Evolutionary conservation across 164 flowering plant genomes (phyloP).

Genomic region (Magnolia officinalis): DNA sequence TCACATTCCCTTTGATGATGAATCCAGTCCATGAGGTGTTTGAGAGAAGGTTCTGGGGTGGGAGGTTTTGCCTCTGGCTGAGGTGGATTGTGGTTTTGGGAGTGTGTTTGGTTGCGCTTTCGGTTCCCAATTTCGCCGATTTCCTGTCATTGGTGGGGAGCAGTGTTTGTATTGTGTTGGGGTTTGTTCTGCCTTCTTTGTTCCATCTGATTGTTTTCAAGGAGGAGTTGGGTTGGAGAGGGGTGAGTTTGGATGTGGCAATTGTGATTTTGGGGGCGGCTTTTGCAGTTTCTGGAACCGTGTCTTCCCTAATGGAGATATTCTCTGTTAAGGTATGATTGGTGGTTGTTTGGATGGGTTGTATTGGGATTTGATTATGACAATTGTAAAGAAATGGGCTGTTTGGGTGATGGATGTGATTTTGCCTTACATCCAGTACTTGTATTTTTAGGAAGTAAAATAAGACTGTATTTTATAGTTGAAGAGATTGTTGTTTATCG

Average conservation of each 20-base stretch:
- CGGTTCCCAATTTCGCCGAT: conserved; percentile 87
- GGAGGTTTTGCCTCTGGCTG: conserved; percentile 56
- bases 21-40: conserved; percentile 84
- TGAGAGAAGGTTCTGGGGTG: conserved; percentile 59
- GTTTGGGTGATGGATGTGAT: background rate
- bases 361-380: background rate
- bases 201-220: conserved; percentile 68
- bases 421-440: no score
- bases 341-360: background rate
- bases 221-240: conserved; percentile 42
- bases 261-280: conserved; percentile 51
- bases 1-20: conserved; percentile 90
- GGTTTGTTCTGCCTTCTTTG: conserved; percentile 79
- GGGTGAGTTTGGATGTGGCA: conserved; percentile 29
- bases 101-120: conserved; percentile 66
- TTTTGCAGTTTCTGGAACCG: conserved; percentile 57
- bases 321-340: conserved; percentile 19
- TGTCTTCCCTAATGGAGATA: conserved; percentile 47
- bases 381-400: background rate
- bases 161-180: conserved; percentile 55
- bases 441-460: no score
- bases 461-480: no score
- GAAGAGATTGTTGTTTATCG: no score
- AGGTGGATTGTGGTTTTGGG: conserved; percentile 67
- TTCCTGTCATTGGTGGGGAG: conserved; percentile 86